Evolutionary conservation across 768 basidiomycete genomes (phyloP).

Genomic region (Leucocoprinus sp.): DNA sequence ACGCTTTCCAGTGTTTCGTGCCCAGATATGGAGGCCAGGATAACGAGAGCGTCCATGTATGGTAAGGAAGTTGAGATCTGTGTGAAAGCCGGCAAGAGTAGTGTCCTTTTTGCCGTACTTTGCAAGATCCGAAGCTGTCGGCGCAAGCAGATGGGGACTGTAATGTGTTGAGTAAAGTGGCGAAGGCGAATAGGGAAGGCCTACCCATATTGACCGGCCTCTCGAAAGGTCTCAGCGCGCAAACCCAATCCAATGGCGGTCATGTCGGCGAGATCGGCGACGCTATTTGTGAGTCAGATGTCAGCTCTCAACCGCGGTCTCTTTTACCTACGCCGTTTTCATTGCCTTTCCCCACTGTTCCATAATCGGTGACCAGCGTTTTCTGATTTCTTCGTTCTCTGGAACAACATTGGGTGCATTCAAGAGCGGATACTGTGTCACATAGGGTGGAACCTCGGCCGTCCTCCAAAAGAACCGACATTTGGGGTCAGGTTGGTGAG

Average conservation of each 20-base stretch:
- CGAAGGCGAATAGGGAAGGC: conserved; percentile 14
- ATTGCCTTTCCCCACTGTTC: conserved; percentile 83
- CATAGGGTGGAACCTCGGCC: conserved; percentile 65
- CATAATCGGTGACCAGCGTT: conserved; percentile 66
- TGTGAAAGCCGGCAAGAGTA: conserved; percentile 91
- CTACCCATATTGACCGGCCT: conserved; percentile 82
- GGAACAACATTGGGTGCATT: conserved; percentile 84
- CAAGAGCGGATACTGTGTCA: conserved; percentile 67
- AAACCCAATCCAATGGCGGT: conserved; percentile 76
- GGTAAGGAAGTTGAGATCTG: conserved; percentile 91
- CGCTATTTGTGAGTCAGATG: conserved; percentile 35
- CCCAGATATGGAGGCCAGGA: conserved; percentile 91
- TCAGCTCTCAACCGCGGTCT: no score
- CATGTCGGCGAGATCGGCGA: conserved; percentile 86
- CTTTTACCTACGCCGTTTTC: conserved; percentile 67
- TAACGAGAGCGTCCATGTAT: conserved; percentile 83
- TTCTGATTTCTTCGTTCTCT: conserved; percentile 42
- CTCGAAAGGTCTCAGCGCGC: conserved; percentile 56
- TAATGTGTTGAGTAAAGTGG: neutral
- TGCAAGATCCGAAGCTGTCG: conserved; percentile 83
- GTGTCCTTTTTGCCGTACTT: conserved; percentile 75
- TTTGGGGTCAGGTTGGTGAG: conserved; percentile 84
- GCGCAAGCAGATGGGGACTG: conserved; percentile 84
- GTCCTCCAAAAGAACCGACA: conserved; percentile 92
- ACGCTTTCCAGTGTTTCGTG: conserved; percentile 85